phyloP scores from a whole-genome alignment of 257 asterid species.

The Primulina huaijiensis region DNA sequence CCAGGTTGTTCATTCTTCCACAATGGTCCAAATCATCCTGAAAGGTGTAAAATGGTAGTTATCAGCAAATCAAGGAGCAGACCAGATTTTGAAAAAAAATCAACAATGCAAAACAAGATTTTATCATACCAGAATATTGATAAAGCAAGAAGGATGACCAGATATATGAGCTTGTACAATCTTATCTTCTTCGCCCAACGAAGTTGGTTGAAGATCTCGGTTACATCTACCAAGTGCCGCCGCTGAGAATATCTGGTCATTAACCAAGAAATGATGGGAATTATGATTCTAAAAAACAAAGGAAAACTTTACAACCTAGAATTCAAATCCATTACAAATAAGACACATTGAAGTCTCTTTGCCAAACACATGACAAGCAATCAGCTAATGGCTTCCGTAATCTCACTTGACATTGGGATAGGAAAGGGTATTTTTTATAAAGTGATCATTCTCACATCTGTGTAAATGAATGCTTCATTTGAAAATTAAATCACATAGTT shows the following conservation, averaged over 20 bases:
- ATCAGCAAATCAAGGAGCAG: slow-evolving; percentile 15
- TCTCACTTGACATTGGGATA: neutral
- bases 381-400: neutral
- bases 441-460: neutral
- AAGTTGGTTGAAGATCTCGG: slow-evolving; percentile 86
- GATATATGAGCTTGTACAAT: slow-evolving; percentile 68
- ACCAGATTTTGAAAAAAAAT: neutral
- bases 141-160: slow-evolving; percentile 41
- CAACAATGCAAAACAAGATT: neutral
- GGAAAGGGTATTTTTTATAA: too few relatives aligned
- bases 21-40: slow-evolving; percentile 78
- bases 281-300: neutral
- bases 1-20: slow-evolving; percentile 47
- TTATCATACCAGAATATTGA: slow-evolving; percentile 58
- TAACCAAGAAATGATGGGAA: neutral
- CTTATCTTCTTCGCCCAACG: slow-evolving; percentile 63
- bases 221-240: slow-evolving; percentile 38
- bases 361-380: neutral
- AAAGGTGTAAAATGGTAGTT: slow-evolving; percentile 13
- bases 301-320: neutral
- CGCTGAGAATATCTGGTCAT: neutral
- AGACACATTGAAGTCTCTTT: neutral
- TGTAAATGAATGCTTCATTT: neutral
- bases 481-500: too few relatives aligned
- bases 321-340: neutral